Evolutionary conservation across 2,329 filamentous ascomycete species (phyloP).

Genomic region (Coniochaeta hoffmannii): DNA sequence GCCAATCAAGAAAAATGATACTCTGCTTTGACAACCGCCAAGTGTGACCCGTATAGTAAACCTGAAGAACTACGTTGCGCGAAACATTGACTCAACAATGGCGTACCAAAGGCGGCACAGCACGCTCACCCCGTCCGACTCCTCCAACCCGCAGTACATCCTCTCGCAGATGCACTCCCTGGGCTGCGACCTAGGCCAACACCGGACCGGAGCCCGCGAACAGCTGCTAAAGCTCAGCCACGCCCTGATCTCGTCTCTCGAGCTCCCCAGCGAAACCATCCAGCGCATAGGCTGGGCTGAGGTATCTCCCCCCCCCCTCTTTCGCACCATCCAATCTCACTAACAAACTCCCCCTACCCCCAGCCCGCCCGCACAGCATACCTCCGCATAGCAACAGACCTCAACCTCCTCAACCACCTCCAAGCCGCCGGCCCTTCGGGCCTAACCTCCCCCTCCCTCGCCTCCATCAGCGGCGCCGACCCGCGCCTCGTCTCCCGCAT

Average conservation of each 20-base stretch:
- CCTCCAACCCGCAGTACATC: neutral
- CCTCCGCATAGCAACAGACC: conserved; percentile 25
- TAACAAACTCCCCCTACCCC: conserved; percentile 2
- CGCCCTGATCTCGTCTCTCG: conserved; percentile 23
- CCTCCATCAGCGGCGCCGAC: conserved; percentile 22
- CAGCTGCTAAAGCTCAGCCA: conserved; percentile 26
- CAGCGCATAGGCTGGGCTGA: conserved; percentile 30
- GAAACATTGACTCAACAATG: too few relatives aligned
- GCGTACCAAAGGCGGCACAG: too few relatives aligned
- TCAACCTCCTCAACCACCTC: conserved; percentile 26
- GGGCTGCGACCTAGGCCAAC: conserved; percentile 21
- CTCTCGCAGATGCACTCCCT: conserved; percentile 14
- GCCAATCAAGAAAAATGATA: too few relatives aligned
- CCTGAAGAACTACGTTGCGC: too few relatives aligned
- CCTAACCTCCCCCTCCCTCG: conserved; percentile 16
- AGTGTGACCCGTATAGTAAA: too few relatives aligned
- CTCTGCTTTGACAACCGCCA: too few relatives aligned
- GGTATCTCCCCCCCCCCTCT: conserved; percentile 16
- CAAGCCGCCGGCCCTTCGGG: conserved; percentile 18
- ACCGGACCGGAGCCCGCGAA: conserved; percentile 26
- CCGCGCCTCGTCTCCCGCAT: conserved; percentile 19
- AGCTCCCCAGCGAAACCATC: conserved; percentile 28
- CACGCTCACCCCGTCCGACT: too few relatives aligned
- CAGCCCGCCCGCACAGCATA: conserved; percentile 27
- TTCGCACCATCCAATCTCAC: neutral